These are phyloP conservation scores for Pseudozyma sp. DNA, from an alignment of 1,284 basidiomycete genomes.

Conservation along the genomic window DNA sequence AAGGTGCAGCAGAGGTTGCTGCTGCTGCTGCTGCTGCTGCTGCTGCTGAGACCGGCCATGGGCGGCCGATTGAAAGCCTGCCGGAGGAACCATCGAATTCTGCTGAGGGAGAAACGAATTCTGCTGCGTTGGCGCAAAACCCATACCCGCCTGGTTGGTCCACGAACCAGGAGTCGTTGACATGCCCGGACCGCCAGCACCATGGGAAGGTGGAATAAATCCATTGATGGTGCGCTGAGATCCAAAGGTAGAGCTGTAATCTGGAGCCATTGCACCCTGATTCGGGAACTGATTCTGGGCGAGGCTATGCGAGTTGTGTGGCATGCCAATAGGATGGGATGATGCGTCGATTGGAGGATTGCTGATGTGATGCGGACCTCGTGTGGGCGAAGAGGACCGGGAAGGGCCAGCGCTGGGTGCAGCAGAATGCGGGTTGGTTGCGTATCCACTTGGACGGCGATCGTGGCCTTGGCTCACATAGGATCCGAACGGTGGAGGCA, in stretches of 20 bases:
- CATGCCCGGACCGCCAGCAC: neutral
- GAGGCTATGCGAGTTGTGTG: constrained; percentile 10
- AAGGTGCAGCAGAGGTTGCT: constrained; percentile 26
- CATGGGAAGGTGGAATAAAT: constrained; percentile 10
- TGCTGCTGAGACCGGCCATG: constrained; percentile 25
- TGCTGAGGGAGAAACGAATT: constrained; percentile 24
- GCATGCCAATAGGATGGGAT: constrained; percentile 21
- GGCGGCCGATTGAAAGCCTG: constrained; percentile 6
- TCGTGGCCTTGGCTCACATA: constrained; percentile 18
- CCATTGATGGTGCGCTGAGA: constrained; percentile 24
- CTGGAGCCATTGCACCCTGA: constrained; percentile 8
- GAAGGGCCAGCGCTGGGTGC: constrained; percentile 49
- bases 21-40: constrained; percentile 15
- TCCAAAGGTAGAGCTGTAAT: constrained; percentile 31
- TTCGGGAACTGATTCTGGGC: constrained; percentile 13
- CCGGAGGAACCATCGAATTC: constrained; percentile 18
- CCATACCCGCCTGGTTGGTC: constrained; percentile 15
- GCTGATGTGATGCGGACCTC: constrained; percentile 13
- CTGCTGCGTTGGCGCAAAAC: constrained; percentile 16
- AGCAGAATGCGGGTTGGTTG: constrained; percentile 44
- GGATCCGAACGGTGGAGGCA: constrained; percentile 23
- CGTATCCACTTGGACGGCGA: constrained; percentile 38
- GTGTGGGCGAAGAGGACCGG: constrained; percentile 40
- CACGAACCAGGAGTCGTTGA: constrained; percentile 23
- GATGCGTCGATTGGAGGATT: constrained; percentile 5